Evolutionary conservation across 2,329 filamentous ascomycete genomes (phyloP).

Genomic region (Ophiostoma tasmaniense): DNA sequence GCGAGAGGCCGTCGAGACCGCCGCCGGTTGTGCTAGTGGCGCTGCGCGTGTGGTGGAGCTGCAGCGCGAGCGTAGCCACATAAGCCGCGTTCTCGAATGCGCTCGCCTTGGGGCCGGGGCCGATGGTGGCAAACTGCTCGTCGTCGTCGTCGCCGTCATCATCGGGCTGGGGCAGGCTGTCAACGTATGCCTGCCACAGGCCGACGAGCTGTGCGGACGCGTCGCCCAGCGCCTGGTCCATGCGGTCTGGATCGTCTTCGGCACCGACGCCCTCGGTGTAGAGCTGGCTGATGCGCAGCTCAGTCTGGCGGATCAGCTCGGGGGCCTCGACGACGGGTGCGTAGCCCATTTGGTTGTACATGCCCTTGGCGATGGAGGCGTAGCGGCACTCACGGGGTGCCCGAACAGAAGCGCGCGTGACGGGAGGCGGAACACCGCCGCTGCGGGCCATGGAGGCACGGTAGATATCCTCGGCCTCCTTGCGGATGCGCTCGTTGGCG

Average conservation of each 20-base stretch:
- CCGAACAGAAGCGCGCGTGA: conserved; percentile 14
- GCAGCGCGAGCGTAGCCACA: conserved; percentile 67
- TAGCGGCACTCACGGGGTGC: conserved; percentile 52
- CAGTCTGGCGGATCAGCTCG: conserved; percentile 65
- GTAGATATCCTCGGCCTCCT: conserved; percentile 49
- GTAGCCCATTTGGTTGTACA: conserved; percentile 51
- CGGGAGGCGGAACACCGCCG: conserved; percentile 20
- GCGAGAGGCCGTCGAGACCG: conserved; percentile 29
- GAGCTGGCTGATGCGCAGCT: conserved; percentile 57
- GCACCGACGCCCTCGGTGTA: conserved; percentile 54
- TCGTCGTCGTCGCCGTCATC: conserved; percentile 30
- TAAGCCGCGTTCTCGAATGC: conserved; percentile 69
- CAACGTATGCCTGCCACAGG: conserved; percentile 49
- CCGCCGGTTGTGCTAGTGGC: conserved; percentile 26
- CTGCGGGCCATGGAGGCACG: conserved; percentile 43
- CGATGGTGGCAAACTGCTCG: conserved; percentile 54
- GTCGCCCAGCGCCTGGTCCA: conserved; percentile 48
- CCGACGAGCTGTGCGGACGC: conserved; percentile 43
- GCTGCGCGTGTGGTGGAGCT: conserved; percentile 61
- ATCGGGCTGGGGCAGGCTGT: conserved; percentile 29
- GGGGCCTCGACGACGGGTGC: conserved; percentile 60
- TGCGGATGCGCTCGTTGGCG: conserved; percentile 40
- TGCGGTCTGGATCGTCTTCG: conserved; percentile 46
- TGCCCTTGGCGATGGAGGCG: conserved; percentile 60
- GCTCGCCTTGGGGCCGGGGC: conserved; percentile 52